A percentile compares a stretch with the other conserved stretches of the same genome.
phyloP scores from a whole-genome alignment of 2,329 filamentous ascomycete species.

The Sporothrix brunneoviolacea region DNA sequence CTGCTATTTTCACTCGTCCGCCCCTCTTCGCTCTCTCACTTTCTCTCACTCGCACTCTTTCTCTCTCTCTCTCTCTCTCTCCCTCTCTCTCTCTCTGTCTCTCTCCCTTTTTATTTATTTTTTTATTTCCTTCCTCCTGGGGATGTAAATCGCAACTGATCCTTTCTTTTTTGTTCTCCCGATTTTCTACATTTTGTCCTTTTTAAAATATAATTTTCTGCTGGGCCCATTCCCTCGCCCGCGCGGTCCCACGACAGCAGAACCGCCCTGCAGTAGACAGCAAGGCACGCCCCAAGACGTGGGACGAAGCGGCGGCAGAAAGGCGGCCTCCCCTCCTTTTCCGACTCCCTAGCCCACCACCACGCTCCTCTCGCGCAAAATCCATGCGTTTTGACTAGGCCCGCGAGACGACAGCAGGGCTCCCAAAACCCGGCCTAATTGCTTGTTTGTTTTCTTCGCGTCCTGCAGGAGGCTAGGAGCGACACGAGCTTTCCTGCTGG shows the following conservation, averaged over 20 bases:
- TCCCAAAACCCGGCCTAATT: background rate
- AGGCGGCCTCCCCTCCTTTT: slow-evolving; percentile 11
- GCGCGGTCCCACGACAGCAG: background rate
- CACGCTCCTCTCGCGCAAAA: too few relatives aligned
- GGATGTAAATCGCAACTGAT: background rate
- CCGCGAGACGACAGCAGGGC: background rate
- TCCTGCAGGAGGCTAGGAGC: slow-evolving; percentile 3
- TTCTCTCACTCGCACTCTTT: too few relatives aligned
- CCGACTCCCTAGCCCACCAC: too few relatives aligned
- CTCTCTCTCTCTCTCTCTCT: too few relatives aligned
- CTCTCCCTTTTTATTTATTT: background rate
- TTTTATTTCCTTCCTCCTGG: background rate
- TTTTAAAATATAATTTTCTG: background rate
- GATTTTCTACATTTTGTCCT: background rate
- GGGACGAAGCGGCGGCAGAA: background rate
- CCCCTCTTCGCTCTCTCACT: background rate
- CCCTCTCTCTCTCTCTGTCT: too few relatives aligned
- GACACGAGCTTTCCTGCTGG: too few relatives aligned
- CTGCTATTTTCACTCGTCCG: background rate
- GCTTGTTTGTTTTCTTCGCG: slow-evolving; percentile 5
- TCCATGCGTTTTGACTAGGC: background rate
- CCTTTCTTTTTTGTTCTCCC: background rate
- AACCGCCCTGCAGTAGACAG: background rate
- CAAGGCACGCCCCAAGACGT: background rate
- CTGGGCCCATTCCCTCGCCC: background rate